Conservation (phyloP, 306 rosid genomes). For the Cucurbita maxima region DNA sequence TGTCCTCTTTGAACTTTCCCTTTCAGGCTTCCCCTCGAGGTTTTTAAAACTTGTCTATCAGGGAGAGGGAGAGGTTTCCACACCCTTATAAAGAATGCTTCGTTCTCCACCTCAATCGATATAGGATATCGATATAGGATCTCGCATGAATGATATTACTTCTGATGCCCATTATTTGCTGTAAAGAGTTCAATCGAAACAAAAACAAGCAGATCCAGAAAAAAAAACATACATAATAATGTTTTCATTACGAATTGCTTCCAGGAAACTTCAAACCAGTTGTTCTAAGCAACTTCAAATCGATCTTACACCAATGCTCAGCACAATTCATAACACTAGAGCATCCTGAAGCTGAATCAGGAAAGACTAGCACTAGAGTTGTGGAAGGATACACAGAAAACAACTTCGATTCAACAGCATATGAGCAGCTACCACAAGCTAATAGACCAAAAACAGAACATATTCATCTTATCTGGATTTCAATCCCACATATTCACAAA, state of each 20-base stretch:
- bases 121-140: too few species aligned
- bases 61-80: too few species aligned
- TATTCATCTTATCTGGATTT: neutral
- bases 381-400: neutral
- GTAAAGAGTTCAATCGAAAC: neutral
- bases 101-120: too few species aligned
- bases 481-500: neutral
- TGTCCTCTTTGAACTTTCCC: too few species aligned
- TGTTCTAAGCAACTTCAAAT: neutral
- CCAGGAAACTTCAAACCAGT: neutral
- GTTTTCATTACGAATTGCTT: neutral
- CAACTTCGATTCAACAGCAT: neutral
- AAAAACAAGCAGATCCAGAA: neutral
- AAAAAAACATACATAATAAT: neutral
- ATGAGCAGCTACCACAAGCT: neutral
- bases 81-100: too few species aligned
- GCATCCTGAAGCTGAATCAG: neutral
- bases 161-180: neutral
- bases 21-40: too few species aligned
- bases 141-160: neutral
- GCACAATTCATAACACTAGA: neutral
- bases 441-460: neutral
- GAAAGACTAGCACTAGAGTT: neutral
- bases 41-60: too few species aligned
- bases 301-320: neutral